These are phyloP conservation scores for Colletotrichum orchidophilum DNA, from an alignment of 2,329 filamentous ascomycete genomes.

Conservation along the genomic window DNA sequence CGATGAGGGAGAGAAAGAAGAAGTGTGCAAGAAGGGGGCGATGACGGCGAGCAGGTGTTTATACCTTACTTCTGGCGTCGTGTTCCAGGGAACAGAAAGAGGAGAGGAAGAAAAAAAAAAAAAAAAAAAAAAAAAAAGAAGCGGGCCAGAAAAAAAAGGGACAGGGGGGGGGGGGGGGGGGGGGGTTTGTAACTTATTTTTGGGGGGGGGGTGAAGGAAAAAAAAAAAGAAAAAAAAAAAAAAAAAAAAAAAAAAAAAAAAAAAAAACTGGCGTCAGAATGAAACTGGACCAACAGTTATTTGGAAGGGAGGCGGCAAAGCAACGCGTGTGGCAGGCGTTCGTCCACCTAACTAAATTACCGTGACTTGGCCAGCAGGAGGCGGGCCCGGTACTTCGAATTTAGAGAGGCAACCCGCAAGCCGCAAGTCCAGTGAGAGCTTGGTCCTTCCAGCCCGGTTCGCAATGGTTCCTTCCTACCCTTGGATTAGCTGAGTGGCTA, in stretches of 20 bases:
- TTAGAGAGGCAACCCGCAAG: constrained; percentile 16
- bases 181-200: constrained; percentile 22
- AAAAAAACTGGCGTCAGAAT: constrained; percentile 20
- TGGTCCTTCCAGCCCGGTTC: constrained; percentile 12
- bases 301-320: constrained; percentile 13
- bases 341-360: background rate
- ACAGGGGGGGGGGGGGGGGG: background rate
- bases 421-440: constrained; percentile 2
- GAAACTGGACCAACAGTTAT: constrained; percentile 2
- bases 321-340: constrained; percentile 3
- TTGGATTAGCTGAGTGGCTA: background rate
- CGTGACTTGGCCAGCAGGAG: background rate
- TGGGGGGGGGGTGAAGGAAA: background rate
- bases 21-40: background rate
- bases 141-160: background rate
- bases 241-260: background rate
- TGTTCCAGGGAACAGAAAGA: background rate
- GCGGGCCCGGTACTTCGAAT: background rate
- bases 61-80: constrained; percentile 8
- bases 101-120: background rate
- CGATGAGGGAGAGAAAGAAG: constrained; percentile 10
- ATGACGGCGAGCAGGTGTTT: constrained; percentile 24
- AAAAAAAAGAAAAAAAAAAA: no score
- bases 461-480: constrained; percentile 3
- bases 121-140: background rate